These are phyloP conservation scores for Fusarium circinatum DNA, from an alignment of 2,329 filamentous ascomycete species.

Conservation along the genomic window DNA sequence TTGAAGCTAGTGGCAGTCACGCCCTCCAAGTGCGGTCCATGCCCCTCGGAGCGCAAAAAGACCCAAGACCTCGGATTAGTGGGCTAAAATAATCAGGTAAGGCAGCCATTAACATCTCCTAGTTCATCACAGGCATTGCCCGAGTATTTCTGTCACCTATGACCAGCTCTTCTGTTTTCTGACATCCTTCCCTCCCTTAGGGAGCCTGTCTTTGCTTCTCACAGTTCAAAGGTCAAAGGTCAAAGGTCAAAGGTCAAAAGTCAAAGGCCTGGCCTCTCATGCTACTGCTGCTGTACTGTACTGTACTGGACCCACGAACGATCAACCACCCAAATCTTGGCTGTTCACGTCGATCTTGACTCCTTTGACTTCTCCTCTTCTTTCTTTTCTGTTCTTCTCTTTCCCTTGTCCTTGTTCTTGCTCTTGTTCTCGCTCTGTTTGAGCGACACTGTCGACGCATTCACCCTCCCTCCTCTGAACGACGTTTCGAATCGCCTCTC, in stretches of 20 bases:
- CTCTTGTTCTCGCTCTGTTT: conserved; percentile 28
- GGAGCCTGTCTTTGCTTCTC: neutral
- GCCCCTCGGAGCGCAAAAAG: neutral
- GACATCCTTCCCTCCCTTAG: neutral
- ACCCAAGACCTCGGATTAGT: neutral
- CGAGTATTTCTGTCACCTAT: neutral
- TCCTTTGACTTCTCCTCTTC: conserved; percentile 32
- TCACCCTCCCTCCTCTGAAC: neutral
- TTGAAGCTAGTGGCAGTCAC: conserved; percentile 29
- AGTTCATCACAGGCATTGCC: neutral
- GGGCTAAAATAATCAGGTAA: neutral
- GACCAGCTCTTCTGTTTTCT: neutral
- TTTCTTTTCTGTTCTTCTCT: conserved; percentile 10
- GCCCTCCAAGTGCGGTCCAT: conserved; percentile 7
- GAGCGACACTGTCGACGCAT: conserved; percentile 27
- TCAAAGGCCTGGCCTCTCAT: neutral
- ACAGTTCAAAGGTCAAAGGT: neutral
- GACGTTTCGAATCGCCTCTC: conserved; percentile 34
- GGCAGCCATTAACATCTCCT: neutral
- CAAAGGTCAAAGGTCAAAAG: neutral
- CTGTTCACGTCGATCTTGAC: conserved; percentile 38
- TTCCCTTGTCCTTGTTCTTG: neutral
- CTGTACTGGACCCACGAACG: conserved; percentile 36
- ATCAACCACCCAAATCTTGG: conserved; percentile 32
- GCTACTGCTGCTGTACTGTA: neutral